Base-by-base conservation (phyloP, 2,329 filamentous ascomycete genomes). In the Aplosporella prunicola region DNA sequence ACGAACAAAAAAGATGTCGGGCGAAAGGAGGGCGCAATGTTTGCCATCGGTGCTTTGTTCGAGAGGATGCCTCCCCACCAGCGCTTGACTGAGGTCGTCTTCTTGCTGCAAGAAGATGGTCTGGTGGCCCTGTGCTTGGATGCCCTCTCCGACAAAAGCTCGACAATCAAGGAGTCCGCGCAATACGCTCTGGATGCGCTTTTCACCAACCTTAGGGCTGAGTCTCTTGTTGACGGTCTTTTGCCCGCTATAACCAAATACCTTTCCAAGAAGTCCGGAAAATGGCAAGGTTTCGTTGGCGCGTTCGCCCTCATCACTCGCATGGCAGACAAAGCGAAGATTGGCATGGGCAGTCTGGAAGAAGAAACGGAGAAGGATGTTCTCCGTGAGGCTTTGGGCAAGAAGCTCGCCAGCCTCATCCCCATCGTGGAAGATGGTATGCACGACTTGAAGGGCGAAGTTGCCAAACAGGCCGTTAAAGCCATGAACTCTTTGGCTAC, bases 281-380 rank as follows among this genome's bases (percentile, higher is more conserved):
- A 98, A 66, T 98, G 91, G 91, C 91, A 98, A 65, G 91, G 91
- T 43, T 85, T 84, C 11, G 84, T 95, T 36, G 88, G 82, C 43
- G 91, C 85, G 30, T 81, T 82, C 56, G 78, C 82, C 60, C 62
- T 96, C 45, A 67, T 98, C 41, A 87, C 91, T 57, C 85, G 80
- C 62, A 93, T 96, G 81, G 91, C 91, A 32, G 83, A 93, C 57
- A 94, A 93, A 69, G 84, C 89, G 26, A 82, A 93, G 71, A 78
- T 93, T 60, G 79, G 81, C 39, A 76, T 84, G 45, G 87, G 84
- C 42, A 84, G 77, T 53, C 81, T 82, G 60, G 87, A 95, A 56
- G 80, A 91, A 57, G 85, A 93, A 46, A 69, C 74, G 41, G 78
- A 86, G 52, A 93, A 95, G 70, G 89, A 96, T 55, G 67, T 95